Conservation (phyloP, 805 yeast genomes). For the Lipomyces yamanashiensis region DNA sequence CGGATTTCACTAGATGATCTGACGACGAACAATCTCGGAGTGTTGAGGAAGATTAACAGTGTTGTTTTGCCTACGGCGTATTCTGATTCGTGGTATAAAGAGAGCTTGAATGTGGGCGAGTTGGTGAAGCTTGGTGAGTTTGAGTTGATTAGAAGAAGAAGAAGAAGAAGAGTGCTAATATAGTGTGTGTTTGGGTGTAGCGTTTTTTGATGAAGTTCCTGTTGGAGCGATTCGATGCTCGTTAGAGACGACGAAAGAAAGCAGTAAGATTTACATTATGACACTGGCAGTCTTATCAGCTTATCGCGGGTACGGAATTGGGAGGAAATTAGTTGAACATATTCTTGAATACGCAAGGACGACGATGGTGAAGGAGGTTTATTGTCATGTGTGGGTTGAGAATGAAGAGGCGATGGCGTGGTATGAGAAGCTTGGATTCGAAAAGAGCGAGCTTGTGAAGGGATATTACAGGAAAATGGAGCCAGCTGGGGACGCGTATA, state of each 20-base stretch:
- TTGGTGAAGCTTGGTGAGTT: slow-evolving; percentile 54
- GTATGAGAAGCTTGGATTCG: slow-evolving; percentile 59
- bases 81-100: slow-evolving; percentile 57
- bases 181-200: slow-evolving; percentile 40
- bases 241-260: slow-evolving; percentile 39
- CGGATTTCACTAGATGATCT: slow-evolving; percentile 30
- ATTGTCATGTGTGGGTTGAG: slow-evolving; percentile 57
- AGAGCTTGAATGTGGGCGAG: slow-evolving; percentile 54
- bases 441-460: slow-evolving; percentile 45
- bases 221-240: slow-evolving; percentile 75
- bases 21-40: slow-evolving; percentile 54
- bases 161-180: neutral
- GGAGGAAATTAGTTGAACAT: slow-evolving; percentile 59
- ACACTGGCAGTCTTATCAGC: slow-evolving; percentile 68
- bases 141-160: slow-evolving; percentile 1
- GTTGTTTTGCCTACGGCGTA: slow-evolving; percentile 58
- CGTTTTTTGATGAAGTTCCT: slow-evolving; percentile 74
- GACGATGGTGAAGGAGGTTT: slow-evolving; percentile 58
- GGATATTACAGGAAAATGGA: slow-evolving; percentile 55
- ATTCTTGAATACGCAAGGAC: slow-evolving; percentile 60
- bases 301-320: slow-evolving; percentile 68
- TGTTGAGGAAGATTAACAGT: slow-evolving; percentile 60
- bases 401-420: slow-evolving; percentile 53
- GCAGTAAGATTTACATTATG: slow-evolving; percentile 60
- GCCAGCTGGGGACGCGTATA: slow-evolving; percentile 54